These are phyloP conservation scores for Nicotiana sylvestris DNA, from an alignment of 257 asterid genomes.

Conservation along the genomic window DNA sequence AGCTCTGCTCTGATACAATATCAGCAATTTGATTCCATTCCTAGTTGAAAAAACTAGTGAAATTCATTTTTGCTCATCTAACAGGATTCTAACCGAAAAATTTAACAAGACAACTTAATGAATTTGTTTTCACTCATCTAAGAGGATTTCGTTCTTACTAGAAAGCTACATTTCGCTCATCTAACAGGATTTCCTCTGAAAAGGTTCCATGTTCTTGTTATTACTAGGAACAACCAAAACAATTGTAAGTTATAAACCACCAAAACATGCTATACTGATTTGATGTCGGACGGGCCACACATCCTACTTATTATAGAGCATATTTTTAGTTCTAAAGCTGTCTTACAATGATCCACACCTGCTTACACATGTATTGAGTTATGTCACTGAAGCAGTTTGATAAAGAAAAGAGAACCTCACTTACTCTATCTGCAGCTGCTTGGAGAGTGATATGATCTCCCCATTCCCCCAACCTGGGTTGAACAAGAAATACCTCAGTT, in stretches of 20 bases:
- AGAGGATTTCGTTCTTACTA: neutral
- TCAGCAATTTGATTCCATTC: neutral
- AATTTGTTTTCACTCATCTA: neutral
- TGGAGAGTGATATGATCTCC: constrained; percentile 97
- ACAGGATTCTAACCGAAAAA: neutral
- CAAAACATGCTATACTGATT: neutral
- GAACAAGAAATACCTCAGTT: constrained; percentile 21
- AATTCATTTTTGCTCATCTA: neutral
- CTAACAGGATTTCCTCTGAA: neutral
- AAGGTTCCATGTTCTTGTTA: neutral
- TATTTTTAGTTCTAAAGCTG: neutral
- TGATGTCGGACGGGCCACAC: neutral
- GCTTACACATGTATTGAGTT: neutral
- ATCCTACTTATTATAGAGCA: neutral
- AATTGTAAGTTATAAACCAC: neutral
- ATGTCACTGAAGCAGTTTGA: neutral
- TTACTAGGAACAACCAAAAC: neutral
- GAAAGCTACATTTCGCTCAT: neutral
- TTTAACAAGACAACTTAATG: neutral
- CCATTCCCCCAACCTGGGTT: constrained; percentile 80
- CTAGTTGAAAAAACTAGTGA: neutral
- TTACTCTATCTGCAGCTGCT: constrained; percentile 95
- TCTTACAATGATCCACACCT: neutral
- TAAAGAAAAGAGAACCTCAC: constrained; percentile 18
- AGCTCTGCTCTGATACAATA: neutral